Percentiles rank a stretch among this genome's conserved stretches.
phyloP scores from a whole-genome alignment of 768 basidiomycete species.

The Agaricus subrufescens region DNA sequence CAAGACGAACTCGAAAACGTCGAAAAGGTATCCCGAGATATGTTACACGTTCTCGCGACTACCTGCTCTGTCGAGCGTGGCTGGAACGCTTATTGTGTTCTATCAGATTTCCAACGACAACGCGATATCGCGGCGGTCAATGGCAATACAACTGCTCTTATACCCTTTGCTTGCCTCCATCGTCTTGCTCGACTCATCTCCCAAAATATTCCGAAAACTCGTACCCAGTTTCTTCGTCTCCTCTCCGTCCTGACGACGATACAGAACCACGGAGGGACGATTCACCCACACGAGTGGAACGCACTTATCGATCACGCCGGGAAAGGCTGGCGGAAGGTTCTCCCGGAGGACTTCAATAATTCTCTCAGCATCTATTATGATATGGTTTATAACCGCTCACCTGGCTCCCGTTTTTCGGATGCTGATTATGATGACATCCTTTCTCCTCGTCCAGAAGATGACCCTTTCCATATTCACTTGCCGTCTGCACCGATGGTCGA shows the following conservation, averaged over 20 bases:
- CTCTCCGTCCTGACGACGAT: slow-evolving; percentile 63
- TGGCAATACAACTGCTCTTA: slow-evolving; percentile 18
- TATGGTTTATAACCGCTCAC: slow-evolving; percentile 42
- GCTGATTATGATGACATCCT: slow-evolving; percentile 6
- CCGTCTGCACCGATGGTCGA: slow-evolving; percentile 17
- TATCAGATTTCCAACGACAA: slow-evolving; percentile 23
- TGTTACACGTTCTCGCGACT: slow-evolving; percentile 4
- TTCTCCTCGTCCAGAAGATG: neutral
- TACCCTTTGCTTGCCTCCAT: slow-evolving; percentile 50
- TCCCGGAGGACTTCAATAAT: slow-evolving; percentile 50
- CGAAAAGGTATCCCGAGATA: slow-evolving; percentile 1
- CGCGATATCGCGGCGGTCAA: slow-evolving; percentile 14
- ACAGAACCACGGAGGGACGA: slow-evolving; percentile 45
- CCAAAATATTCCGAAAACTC: slow-evolving; percentile 48
- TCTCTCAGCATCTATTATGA: slow-evolving; percentile 60
- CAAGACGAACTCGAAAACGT: neutral
- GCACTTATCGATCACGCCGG: slow-evolving; percentile 64
- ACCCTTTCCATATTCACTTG: slow-evolving; percentile 1
- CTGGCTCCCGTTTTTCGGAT: slow-evolving; percentile 27
- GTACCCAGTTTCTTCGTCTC: slow-evolving; percentile 56
- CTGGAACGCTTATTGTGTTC: slow-evolving; percentile 38
- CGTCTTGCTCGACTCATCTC: slow-evolving; percentile 59
- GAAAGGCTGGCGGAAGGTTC: slow-evolving; percentile 57
- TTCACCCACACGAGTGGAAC: slow-evolving; percentile 75
- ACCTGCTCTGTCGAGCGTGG: slow-evolving; percentile 20